Evolutionary conservation across 2,329 filamentous ascomycete species (phyloP).

Genomic region (Akanthomyces uredinophilus): DNA sequence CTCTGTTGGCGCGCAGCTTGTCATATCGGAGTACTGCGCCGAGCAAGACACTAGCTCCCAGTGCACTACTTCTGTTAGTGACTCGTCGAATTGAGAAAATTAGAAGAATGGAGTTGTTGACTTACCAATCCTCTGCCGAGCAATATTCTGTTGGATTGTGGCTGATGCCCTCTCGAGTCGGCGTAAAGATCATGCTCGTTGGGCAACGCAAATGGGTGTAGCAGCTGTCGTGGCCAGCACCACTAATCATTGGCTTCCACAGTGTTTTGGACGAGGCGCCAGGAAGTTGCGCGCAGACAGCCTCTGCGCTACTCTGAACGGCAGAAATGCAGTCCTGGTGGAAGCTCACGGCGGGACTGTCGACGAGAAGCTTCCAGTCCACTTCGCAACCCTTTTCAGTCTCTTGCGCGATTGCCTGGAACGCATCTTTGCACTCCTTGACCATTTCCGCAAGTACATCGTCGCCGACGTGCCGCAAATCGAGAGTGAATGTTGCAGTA

Average conservation of each 20-base stretch:
- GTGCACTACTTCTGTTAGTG: slow-evolving; percentile 15
- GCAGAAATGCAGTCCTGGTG: slow-evolving; percentile 60
- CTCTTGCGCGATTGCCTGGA: slow-evolving; percentile 54
- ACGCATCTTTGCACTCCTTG: slow-evolving; percentile 23
- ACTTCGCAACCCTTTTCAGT: slow-evolving; percentile 53
- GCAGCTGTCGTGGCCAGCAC: slow-evolving; percentile 36
- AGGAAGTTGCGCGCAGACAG: slow-evolving; percentile 42
- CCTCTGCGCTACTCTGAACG: slow-evolving; percentile 52
- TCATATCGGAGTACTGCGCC: slow-evolving; percentile 20
- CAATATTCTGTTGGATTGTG: slow-evolving; percentile 33
- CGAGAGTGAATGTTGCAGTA: slow-evolving; percentile 58
- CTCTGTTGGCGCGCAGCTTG: slow-evolving; percentile 8
- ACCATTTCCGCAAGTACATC: slow-evolving; percentile 44
- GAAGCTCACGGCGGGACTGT: slow-evolving; percentile 56
- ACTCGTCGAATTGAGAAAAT: neutral
- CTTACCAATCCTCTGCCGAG: slow-evolving; percentile 29
- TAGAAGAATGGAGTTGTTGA: slow-evolving; percentile 4
- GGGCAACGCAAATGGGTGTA: slow-evolving; percentile 29
- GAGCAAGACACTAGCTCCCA: slow-evolving; percentile 25
- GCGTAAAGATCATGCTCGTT: slow-evolving; percentile 36
- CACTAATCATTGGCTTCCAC: slow-evolving; percentile 29
- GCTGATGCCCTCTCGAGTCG: slow-evolving; percentile 31
- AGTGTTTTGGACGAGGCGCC: slow-evolving; percentile 24
- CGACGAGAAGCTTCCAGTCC: slow-evolving; percentile 53
- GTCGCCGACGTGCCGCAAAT: slow-evolving; percentile 56